Evolutionary conservation across 345 rosid genomes (phyloP), one percentile per base, ranked within the genome.

Genomic region (Kandelia obovata): DNA sequence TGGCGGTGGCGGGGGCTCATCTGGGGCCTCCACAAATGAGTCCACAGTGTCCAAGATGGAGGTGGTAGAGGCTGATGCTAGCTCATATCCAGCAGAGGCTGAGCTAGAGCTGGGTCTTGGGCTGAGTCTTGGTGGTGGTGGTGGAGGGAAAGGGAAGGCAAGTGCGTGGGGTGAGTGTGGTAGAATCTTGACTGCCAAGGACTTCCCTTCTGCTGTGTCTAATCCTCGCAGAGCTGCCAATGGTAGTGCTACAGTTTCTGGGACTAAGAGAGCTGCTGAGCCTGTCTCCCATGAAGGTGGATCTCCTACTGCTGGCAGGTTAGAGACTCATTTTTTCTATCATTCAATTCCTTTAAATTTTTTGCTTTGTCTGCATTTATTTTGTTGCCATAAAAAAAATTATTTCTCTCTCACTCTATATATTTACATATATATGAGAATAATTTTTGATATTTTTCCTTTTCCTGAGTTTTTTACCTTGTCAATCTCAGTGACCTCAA

Each of bases 31-130:
- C 27, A 57, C 81, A 23, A 73, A 75, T 67, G 84, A 76, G 26
- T 76, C 83, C 49, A 59, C 73, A 25, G 55, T 78, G 65, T 80
- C 84, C 58, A 71, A 68, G 53, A 74, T 71, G 58, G 85, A 61
- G 75, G 76, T 65, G 78, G 82, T 65, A 62, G 72, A 51, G 53
- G 73, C 82, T 31, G 88, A 86, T 68, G 74, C 79, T 21, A 74
- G 72, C 68, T 76, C 87, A 61, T 79, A 70, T 30, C 80, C 84
- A 65, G 75, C 71, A 68, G 94, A 81, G 73, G 78, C 72, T 72
- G 92, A 89, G 79, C 79, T 89, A n/a, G 96, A 89, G 77, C 78
- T 89, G 31, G 92, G 89, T 26, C 71, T 91, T 61, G 88, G 92
- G 4, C 83, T 91, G 67, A 86, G 97, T 75, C 84, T 91, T 6